phyloP scores from a whole-genome alignment of 352 stramenopile genomes.

The Elongisporangium prolatum region DNA sequence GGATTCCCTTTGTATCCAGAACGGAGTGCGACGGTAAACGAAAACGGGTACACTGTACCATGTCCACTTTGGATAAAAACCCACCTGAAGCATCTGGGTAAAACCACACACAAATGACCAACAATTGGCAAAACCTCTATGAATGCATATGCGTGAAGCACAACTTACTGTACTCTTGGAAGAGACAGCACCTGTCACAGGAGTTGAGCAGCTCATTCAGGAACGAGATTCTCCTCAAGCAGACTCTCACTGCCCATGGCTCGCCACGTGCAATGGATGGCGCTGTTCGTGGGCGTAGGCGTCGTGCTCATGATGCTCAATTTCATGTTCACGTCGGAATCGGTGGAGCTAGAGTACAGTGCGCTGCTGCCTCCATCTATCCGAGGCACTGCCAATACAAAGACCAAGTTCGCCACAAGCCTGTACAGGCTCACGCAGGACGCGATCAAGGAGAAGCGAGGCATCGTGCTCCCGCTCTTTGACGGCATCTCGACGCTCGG shows the following conservation, averaged over 20 bases:
- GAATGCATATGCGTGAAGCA: neutral
- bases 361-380: neutral
- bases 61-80: neutral
- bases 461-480: slow-evolving; percentile 53
- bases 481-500: slow-evolving; percentile 48
- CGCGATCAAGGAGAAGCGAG: slow-evolving; percentile 12
- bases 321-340: neutral
- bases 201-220: neutral
- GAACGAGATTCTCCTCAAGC: no score
- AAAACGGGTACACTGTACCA: neutral
- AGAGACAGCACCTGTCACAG: neutral
- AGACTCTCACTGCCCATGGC: neutral
- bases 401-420: slow-evolving; percentile 11
- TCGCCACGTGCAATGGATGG: neutral
- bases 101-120: no score
- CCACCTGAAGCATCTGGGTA: no score
- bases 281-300: neutral
- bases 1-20: neutral
- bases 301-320: neutral
- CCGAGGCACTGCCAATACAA: neutral
- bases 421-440: slow-evolving; percentile 21
- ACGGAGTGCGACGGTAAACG: neutral
- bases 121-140: neutral
- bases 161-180: neutral
- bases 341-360: neutral